Conservation (phyloP, 345 rosid species). For the Litchi chinensis region DNA sequence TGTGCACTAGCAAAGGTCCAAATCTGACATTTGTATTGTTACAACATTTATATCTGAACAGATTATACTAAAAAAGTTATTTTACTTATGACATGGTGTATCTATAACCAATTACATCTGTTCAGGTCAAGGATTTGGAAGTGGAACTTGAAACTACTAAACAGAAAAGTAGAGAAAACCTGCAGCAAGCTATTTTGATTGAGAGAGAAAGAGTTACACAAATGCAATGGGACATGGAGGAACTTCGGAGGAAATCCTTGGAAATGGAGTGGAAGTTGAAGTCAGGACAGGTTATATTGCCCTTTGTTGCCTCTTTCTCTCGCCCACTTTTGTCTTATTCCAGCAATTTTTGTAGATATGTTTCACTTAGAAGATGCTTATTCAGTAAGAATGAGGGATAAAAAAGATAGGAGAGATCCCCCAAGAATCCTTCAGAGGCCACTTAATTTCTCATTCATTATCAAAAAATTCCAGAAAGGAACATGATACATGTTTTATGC, state of each 20-base stretch:
- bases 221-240: conserved; percentile 99
- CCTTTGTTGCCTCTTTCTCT: conserved; percentile 5
- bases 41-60: neutral
- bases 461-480: neutral
- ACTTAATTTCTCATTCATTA: conserved; percentile 1
- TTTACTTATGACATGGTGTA: conserved; percentile 6
- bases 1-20: neutral
- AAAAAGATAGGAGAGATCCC: neutral
- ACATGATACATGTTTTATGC: neutral
- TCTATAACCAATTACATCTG: conserved; percentile 24
- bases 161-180: conserved; percentile 85
- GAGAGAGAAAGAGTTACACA: conserved; percentile 91
- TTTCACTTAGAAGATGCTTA: conserved; percentile 4
- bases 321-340: neutral
- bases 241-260: conserved; percentile 74
- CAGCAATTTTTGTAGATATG: neutral
- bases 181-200: conserved; percentile 81
- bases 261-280: conserved; percentile 92
- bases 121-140: conserved; percentile 91
- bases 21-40: neutral
- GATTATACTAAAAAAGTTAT: neutral
- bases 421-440: neutral
- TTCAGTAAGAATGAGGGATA: neutral
- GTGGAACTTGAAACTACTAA: conserved; percentile 88
- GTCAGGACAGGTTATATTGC: conserved; percentile 57